Conservation (phyloP, 2,329 filamentous ascomycete species). For the Fulvia fulva region DNA sequence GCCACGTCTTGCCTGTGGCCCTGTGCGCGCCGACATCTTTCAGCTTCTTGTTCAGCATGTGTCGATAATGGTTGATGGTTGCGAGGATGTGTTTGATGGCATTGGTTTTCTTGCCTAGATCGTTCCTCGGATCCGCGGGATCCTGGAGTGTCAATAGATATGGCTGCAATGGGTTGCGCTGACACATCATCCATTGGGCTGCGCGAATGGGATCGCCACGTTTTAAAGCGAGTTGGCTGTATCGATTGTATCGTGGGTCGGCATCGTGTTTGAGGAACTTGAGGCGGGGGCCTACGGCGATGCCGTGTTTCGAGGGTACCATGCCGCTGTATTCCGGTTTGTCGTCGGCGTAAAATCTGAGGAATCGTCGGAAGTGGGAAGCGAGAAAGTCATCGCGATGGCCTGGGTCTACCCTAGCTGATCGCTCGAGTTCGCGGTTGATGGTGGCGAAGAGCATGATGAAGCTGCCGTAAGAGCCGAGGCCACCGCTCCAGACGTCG, state of each 20-base stretch:
- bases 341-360: conserved; percentile 51
- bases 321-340: conserved; percentile 23
- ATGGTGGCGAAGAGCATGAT: conserved; percentile 56
- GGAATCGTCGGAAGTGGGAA: conserved; percentile 45
- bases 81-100: conserved; percentile 49
- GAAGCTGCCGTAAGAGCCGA: conserved; percentile 53
- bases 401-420: neutral
- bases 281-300: conserved; percentile 43
- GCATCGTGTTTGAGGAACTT: conserved; percentile 39
- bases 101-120: conserved; percentile 50
- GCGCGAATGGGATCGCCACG: conserved; percentile 21
- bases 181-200: conserved; percentile 38
- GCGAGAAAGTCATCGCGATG: conserved; percentile 30
- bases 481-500: conserved; percentile 46
- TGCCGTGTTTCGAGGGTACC: conserved; percentile 44
- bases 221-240: conserved; percentile 12
- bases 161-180: conserved; percentile 31
- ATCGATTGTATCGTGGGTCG: neutral
- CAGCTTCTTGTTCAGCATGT: neutral
- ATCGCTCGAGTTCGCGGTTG: conserved; percentile 7
- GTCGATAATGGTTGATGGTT: conserved; percentile 34
- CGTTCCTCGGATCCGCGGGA: conserved; percentile 55
- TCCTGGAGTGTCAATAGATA: conserved; percentile 55
- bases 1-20: too few species aligned
- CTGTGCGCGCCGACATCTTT: neutral